Conservation (phyloP, 2,329 filamentous ascomycete genomes). For the Zasmidium citrigriseum region DNA sequence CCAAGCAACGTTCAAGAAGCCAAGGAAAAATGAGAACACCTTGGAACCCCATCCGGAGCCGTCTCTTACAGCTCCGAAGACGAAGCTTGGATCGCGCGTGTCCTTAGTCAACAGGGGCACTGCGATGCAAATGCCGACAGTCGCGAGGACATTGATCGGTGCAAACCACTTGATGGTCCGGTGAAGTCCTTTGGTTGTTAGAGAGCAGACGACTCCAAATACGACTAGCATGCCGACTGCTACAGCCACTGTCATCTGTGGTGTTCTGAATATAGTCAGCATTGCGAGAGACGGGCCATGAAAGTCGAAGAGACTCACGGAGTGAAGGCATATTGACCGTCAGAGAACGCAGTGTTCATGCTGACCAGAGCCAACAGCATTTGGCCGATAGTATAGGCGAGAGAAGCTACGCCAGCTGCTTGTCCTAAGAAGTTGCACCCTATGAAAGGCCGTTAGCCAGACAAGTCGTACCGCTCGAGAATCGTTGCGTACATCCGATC, state of each 20-base stretch:
- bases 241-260: constrained; percentile 60
- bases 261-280: constrained; percentile 46
- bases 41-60: constrained; percentile 64
- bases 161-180: constrained; percentile 65
- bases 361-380: constrained; percentile 63
- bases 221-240: constrained; percentile 57
- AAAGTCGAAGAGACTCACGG: constrained; percentile 50
- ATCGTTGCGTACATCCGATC: constrained; percentile 46
- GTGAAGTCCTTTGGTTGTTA: constrained; percentile 62
- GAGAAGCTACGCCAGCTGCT: constrained; percentile 62
- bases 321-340: constrained; percentile 54
- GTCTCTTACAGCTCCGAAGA: constrained; percentile 62
- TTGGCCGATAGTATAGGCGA: constrained; percentile 64
- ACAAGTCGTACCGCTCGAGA: constrained; percentile 45
- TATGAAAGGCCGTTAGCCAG: too few species aligned
- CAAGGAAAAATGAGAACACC: constrained; percentile 63
- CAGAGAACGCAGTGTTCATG: constrained; percentile 59
- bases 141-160: constrained; percentile 65
- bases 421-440: constrained; percentile 65
- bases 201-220: constrained; percentile 62
- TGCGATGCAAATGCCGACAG: constrained; percentile 60
- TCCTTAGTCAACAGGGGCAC: constrained; percentile 61
- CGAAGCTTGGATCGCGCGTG: constrained; percentile 59
- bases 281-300: too few species aligned
- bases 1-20: constrained; percentile 59